Percentiles rank a stretch among this genome's conserved stretches.
These are phyloP conservation scores for Parastagonospora avenae DNA, from an alignment of 2,329 filamentous ascomycete genomes.

Conservation along the genomic window DNA sequence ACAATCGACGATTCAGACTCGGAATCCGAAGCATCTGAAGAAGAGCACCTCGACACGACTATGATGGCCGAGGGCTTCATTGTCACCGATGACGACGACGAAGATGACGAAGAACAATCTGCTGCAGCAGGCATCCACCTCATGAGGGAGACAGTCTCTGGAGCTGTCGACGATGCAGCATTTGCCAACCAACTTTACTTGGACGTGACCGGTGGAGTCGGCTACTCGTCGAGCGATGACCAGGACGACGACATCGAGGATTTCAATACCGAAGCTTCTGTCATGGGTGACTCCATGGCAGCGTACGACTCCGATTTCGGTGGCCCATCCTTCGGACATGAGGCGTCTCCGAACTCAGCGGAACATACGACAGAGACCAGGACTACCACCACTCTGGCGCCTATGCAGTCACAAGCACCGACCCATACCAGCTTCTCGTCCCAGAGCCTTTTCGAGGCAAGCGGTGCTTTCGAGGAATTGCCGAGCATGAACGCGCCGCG, in stretches of 20 bases:
- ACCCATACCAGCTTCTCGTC: no score
- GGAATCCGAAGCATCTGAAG: constrained; percentile 7
- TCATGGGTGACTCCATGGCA: constrained; percentile 8
- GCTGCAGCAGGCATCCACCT: not conserved
- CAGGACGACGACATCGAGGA: constrained; percentile 11
- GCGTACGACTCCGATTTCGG: constrained; percentile 2
- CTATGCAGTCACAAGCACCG: no score
- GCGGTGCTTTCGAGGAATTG: not conserved
- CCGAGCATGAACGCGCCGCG: not conserved
- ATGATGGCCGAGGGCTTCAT: constrained; percentile 11
- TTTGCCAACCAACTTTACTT: constrained; percentile 5
- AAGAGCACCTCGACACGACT: constrained; percentile 10
- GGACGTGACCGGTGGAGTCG: constrained; percentile 1
- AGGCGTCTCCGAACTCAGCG: no score
- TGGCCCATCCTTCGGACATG: constrained; percentile 2
- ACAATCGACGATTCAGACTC: constrained; percentile 36
- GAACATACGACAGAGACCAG: no score
- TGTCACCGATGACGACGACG: constrained; percentile 5
- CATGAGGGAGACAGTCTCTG: not conserved
- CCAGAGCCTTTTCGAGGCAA: no score
- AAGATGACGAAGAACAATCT: constrained; percentile 1
- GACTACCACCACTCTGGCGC: no score
- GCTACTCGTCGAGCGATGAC: not conserved
- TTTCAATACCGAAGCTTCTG: constrained; percentile 14
- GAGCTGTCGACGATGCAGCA: not conserved